Evolutionary conservation across 345 rosid genomes (phyloP), one percentile per base, ranked within the genome.

Genomic region (Rhodamnia argentea): DNA sequence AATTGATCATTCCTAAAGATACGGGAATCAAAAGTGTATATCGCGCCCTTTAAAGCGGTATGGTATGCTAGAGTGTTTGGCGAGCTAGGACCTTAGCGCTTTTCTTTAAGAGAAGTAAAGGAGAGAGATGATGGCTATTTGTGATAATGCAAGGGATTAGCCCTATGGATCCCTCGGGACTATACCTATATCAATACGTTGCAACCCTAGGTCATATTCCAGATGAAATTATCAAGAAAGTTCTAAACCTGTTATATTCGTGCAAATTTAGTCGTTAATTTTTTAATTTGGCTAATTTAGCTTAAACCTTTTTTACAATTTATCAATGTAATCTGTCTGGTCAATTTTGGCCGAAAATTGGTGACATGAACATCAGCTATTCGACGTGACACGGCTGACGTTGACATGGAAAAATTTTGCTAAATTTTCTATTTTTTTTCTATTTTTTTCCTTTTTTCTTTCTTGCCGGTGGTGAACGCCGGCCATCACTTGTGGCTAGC

Each of bases 381-480:
- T 2, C 11, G 22, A 55, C 1, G 26, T 7, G 11, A 10, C 10
- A 55, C 3, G 4, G 4, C 10, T 7, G 2, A 3, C 4, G 24
- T 9, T 55, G 9, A 7, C 5, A 10, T 55, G 9, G 1, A 55
- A 54, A 18, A 54, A 6, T 18, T 54, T 53, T 53, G 3, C 7
- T 16, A 10, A 53, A 5, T 53, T 53, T 53, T 16, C 5, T 6
- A 5, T 53, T 16, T 6, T 53, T 16, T 52, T 52, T 10, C 5
- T 13, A 1, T 3, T 13, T 52, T 13, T 52, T 52, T 52, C 6
- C 6, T 55, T 22, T 22, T 55, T 55, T 10, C 4, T 55, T 55
- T 3, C 9, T 55, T 55, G 24, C 10, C 5, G 2, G 11, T 22
- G 10, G 58, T 1, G 0, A 15, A 4, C 4, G 7, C 18, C 18